phyloP scores from a whole-genome alignment of 495 filamentous ascomycete species.

The Cercophora sp. region DNA sequence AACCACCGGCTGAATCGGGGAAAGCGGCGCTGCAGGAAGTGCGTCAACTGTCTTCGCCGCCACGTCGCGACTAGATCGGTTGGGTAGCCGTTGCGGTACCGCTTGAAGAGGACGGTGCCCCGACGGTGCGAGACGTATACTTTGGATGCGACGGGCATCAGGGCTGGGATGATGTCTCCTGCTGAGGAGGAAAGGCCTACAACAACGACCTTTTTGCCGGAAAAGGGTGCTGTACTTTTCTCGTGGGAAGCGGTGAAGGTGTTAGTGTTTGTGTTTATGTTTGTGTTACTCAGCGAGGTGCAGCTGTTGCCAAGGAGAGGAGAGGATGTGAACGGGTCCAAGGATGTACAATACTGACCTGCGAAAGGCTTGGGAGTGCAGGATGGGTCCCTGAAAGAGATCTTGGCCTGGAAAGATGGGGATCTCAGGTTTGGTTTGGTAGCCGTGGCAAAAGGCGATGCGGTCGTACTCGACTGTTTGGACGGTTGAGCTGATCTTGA shows the following conservation, averaged over 20 bases:
- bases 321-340: neutral
- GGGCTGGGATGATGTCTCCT: slow-evolving; percentile 26
- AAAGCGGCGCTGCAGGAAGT: slow-evolving; percentile 16
- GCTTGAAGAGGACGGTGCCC: slow-evolving; percentile 23
- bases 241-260: slow-evolving; percentile 8
- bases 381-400: slow-evolving; percentile 24
- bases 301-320: slow-evolving; percentile 1
- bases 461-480: slow-evolving; percentile 27
- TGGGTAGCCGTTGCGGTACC: slow-evolving; percentile 22
- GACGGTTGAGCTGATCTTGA: slow-evolving; percentile 18
- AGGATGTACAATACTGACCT: slow-evolving; percentile 7
- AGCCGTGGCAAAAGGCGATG: slow-evolving; percentile 29
- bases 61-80: slow-evolving; percentile 21
- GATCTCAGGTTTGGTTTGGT: slow-evolving; percentile 28
- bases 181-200: slow-evolving; percentile 26
- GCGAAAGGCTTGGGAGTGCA: slow-evolving; percentile 26
- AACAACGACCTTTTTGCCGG: slow-evolving; percentile 26
- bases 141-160: slow-evolving; percentile 24
- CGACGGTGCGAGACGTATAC: slow-evolving; percentile 32
- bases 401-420: slow-evolving; percentile 24
- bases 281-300: slow-evolving; percentile 1
- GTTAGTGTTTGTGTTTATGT: neutral
- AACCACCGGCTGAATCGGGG: slow-evolving; percentile 10
- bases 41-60: slow-evolving; percentile 19
- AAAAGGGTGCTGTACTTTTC: slow-evolving; percentile 19